Base-by-base conservation (phyloP, 192 early-diverging fungal genomes). In the Umbelopsis ramanniana region DNA sequence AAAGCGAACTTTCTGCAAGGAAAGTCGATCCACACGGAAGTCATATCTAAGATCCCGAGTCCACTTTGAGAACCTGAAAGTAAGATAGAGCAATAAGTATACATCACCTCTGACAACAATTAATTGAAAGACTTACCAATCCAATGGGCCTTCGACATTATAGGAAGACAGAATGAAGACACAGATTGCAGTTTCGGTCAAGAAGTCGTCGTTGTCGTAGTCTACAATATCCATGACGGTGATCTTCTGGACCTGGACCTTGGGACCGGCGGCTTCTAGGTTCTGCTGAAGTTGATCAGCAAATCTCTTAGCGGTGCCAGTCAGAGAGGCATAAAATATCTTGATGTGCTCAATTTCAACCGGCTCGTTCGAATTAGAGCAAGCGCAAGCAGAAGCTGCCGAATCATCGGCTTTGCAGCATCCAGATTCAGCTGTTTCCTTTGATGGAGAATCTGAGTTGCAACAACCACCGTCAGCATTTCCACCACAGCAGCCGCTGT, bases 91-190 rank as follows among this genome's bases (percentile, higher is more conserved):
- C 40, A n/a, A n/a, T n/a, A n/a, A n/a, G n/a, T n/a, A n/a, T n/a
- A n/a, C n/a, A n/a, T n/a, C n/a, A n/a, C n/a, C n/a, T n/a, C n/a
- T 14, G 11, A 17, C 14, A 63, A 29, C 3, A 8, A 63, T 19
- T 14, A 7, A 11, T 0, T 6, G 23, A 2, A 19, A 12, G 17
- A 66, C 50, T 72, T 70, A 77, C 90, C 89, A 91, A 45, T 90
- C 89, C 7, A 88, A 81, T 29, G 90, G 89, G 8, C 87, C 84
- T 55, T 90, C 91, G 19, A 90, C 88, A 38, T 87, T 85, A 70
- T 91, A 91, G 7, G 87, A 89, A 17, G 89, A 85, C 1, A 92
- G 71, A 47, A 91, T 74, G 72, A 92, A 92, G 24, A 91, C 69
- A 53, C 85, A 87, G 5, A 87, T 78, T 15, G 78, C 68, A 4